Evolutionary conservation across 2,329 filamentous ascomycete species (phyloP), one percentile per base, ranked within the genome.

Genomic region (Emergomyces pasteurianus): DNA sequence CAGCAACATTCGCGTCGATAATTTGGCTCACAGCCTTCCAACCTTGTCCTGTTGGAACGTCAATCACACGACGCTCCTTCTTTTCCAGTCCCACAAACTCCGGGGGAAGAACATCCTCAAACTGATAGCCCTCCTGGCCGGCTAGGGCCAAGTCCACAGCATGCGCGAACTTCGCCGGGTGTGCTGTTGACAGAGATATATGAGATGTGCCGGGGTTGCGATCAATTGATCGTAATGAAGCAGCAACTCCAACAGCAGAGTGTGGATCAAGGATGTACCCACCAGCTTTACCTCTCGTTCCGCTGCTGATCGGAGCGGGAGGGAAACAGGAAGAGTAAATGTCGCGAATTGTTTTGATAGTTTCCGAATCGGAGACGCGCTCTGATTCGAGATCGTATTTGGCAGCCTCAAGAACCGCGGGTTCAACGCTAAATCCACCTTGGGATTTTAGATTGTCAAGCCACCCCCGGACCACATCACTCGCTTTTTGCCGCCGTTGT

Each of bases 221-320:
- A 50, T 78, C 71, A 40, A 89, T 80, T 2, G 89, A 91, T 61
- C 91, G 82, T 60, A 85, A 72, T 0, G 92, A 83, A 0, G 90
- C 92, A 21, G 87, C 81, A 46, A 96, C 82, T 60, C 92, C 94
- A 53, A 99, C 88, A 1, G 94, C 90, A 0, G 90, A 86, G 77
- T 99, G 94, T 1, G 94, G 94, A 72, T 99, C 94, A 0, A 97
- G 84, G 49, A 97, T 83, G 75, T 97, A 97, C 62, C 83, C 81
- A 52, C 80, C 79, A 62, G 78, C 76, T 60, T 75, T 69, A 68
- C 72, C 67, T 68, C 70, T 67, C 63, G 72, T 63, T 67, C 73
- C 62, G 65, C 68, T 67, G 60, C 71, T 67, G 34, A 66, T 46
- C 63, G 71, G 58, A 58, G 68, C 78, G 28, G 78, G 76, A 61